Percentiles rank a stretch among this genome's conserved stretches.
phyloP scores from a whole-genome alignment of 2,329 filamentous ascomycete genomes.

The Trichoderma atrobrunneum region DNA sequence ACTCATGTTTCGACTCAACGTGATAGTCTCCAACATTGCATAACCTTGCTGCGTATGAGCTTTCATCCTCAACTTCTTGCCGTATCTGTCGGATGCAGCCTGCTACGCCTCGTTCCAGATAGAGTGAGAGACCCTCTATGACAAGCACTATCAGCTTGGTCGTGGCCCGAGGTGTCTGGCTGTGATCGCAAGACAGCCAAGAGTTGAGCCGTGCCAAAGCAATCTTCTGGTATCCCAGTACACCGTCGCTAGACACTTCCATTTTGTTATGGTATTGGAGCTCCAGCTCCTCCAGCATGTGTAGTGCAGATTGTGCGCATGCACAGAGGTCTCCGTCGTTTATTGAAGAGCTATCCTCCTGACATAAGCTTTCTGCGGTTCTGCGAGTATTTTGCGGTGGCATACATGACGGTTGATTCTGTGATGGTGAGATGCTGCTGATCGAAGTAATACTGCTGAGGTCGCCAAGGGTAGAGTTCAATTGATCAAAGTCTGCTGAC shows the following conservation, averaged over 20 bases:
- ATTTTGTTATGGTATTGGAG: not conserved
- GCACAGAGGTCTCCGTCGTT: not conserved
- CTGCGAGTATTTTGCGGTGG: not conserved
- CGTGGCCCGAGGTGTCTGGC: not conserved
- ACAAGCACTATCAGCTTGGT: constrained; percentile 6
- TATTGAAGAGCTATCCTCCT: not conserved
- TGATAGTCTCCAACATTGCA: constrained; percentile 10
- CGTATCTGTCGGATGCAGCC: not conserved
- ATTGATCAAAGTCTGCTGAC: not conserved
- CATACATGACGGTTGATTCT: not conserved
- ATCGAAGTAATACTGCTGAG: constrained; percentile 1
- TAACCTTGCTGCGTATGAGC: not conserved
- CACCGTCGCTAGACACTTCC: not conserved
- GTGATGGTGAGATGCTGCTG: not conserved
- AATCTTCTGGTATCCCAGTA: constrained; percentile 2
- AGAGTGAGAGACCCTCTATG: constrained; percentile 1
- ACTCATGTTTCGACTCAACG: constrained; percentile 5
- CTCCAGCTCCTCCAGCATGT: constrained; percentile 9
- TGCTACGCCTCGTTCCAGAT: not conserved
- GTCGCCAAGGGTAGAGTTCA: not conserved
- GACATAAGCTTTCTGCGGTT: not conserved
- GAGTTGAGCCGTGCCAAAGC: not conserved
- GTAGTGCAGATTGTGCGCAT: constrained; percentile 1
- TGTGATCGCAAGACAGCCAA: constrained; percentile 3
- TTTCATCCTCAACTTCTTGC: not conserved